Evolutionary conservation across 2,329 filamentous ascomycete genomes (phyloP).

Genomic region (Stagonosporopsis chrysanthemi): DNA sequence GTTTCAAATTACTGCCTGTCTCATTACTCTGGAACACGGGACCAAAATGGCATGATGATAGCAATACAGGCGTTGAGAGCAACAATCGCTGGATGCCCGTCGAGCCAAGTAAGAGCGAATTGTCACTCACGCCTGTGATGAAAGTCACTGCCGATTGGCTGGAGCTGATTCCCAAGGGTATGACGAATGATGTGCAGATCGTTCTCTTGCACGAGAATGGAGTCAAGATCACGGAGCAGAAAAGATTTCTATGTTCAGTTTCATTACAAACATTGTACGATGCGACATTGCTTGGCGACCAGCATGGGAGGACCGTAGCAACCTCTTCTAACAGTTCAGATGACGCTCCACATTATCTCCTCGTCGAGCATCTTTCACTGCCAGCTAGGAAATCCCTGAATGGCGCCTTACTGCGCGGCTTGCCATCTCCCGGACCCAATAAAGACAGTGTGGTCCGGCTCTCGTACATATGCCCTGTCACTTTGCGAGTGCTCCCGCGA

Average conservation of each 20-base stretch:
- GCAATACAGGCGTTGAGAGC: background rate
- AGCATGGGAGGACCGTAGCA: background rate
- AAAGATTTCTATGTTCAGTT: background rate
- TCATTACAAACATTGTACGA: background rate
- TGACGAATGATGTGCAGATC: background rate
- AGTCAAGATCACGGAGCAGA: background rate
- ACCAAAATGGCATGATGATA: background rate
- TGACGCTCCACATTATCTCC: background rate
- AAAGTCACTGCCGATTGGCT: slow-evolving; percentile 1
- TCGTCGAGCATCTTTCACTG: background rate
- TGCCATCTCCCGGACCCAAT: background rate
- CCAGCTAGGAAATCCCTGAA: background rate
- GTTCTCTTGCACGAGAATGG: background rate
- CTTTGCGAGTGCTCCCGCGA: background rate
- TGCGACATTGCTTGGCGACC: background rate
- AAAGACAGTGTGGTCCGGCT: background rate
- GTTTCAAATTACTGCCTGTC: slow-evolving; percentile 7
- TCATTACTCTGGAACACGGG: slow-evolving; percentile 15
- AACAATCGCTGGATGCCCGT: slow-evolving; percentile 4
- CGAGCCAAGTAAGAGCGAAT: slow-evolving; percentile 13
- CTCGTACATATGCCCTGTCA: background rate
- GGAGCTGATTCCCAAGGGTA: background rate
- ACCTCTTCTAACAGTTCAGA: background rate
- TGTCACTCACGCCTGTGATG: slow-evolving; percentile 6
- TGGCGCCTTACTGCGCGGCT: background rate